These are phyloP conservation scores for Acer campestre DNA, from an alignment of 345 rosid species.

Conservation along the genomic window DNA sequence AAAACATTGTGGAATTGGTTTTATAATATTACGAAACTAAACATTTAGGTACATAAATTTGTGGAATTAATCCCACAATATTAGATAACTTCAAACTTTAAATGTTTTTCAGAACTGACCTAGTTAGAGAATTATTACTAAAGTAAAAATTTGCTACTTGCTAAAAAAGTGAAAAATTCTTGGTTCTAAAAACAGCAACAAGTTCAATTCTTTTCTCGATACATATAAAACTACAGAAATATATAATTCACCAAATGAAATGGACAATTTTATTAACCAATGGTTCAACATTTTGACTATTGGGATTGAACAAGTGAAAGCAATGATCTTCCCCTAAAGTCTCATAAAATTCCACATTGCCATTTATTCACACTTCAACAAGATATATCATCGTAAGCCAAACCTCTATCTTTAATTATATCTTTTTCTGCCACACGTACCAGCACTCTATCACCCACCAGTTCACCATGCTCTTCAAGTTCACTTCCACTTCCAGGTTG, in stretches of 20 bases:
- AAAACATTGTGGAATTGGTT: too few relatives aligned
- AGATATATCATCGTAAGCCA: slow-evolving; percentile 27
- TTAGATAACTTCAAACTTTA: too few relatives aligned
- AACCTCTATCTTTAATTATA: slow-evolving; percentile 29
- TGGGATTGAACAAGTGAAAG: slow-evolving; percentile 23
- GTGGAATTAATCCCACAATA: too few relatives aligned
- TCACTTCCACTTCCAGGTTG: slow-evolving; percentile 31
- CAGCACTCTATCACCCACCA: slow-evolving; percentile 30
- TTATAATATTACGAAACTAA: too few relatives aligned
- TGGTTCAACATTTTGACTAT: not conserved
- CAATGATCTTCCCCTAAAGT: slow-evolving; percentile 25
- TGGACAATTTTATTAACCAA: slow-evolving; percentile 6
- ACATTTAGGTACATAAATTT: too few relatives aligned
- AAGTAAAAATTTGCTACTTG: too few relatives aligned
- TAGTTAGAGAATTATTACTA: too few relatives aligned
- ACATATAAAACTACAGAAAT: too few relatives aligned
- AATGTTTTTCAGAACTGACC: too few relatives aligned
- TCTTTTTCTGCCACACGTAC: slow-evolving; percentile 16
- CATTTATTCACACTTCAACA: slow-evolving; percentile 16
- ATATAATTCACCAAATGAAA: slow-evolving; percentile 9
- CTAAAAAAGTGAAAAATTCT: too few relatives aligned
- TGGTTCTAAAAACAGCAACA: too few relatives aligned
- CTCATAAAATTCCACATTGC: slow-evolving; percentile 26
- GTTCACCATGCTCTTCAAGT: slow-evolving; percentile 30
- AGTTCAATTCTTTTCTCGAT: too few relatives aligned